phyloP scores from a whole-genome alignment of 2,329 filamentous ascomycete genomes.

The Diaporthe eres region DNA sequence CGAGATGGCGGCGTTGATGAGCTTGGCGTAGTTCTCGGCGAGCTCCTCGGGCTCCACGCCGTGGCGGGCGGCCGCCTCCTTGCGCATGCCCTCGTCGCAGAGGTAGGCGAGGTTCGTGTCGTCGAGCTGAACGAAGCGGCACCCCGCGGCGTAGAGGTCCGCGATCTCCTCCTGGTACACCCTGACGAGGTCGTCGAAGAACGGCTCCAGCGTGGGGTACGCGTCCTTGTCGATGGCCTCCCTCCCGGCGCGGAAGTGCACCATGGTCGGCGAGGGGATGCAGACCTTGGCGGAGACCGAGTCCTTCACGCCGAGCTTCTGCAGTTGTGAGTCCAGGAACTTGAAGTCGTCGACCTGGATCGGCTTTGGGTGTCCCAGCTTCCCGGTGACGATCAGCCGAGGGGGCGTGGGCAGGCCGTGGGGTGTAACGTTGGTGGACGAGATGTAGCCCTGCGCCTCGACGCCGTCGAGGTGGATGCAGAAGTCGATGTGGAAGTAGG shows the following conservation, averaged over 20 bases:
- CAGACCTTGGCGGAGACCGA: slow-evolving; percentile 65
- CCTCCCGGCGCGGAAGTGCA: slow-evolving; percentile 70
- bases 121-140: slow-evolving; percentile 70
- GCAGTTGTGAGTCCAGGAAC: slow-evolving; percentile 65
- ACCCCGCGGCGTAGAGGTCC: slow-evolving; percentile 66
- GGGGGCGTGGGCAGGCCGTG: slow-evolving; percentile 66
- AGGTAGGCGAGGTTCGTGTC: slow-evolving; percentile 73
- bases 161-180: slow-evolving; percentile 69
- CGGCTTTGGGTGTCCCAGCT: slow-evolving; percentile 65
- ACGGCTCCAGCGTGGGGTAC: slow-evolving; percentile 68
- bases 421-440: slow-evolving; percentile 58
- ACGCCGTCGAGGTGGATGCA: slow-evolving; percentile 67
- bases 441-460: slow-evolving; percentile 62
- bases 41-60: slow-evolving; percentile 63
- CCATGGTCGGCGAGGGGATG: slow-evolving; percentile 72
- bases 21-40: slow-evolving; percentile 64
- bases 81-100: slow-evolving; percentile 69
- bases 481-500: slow-evolving; percentile 72
- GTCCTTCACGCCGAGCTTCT: slow-evolving; percentile 49
- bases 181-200: slow-evolving; percentile 68
- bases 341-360: slow-evolving; percentile 71
- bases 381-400: slow-evolving; percentile 66
- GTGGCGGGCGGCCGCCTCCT: slow-evolving; percentile 65
- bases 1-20: slow-evolving; percentile 68
- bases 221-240: slow-evolving; percentile 65